A percentile compares a stretch with the other conserved stretches of the same genome.
Conservation (phyloP, 495 filamentous ascomycete genomes). For the Hypoxylon intermedium region DNA sequence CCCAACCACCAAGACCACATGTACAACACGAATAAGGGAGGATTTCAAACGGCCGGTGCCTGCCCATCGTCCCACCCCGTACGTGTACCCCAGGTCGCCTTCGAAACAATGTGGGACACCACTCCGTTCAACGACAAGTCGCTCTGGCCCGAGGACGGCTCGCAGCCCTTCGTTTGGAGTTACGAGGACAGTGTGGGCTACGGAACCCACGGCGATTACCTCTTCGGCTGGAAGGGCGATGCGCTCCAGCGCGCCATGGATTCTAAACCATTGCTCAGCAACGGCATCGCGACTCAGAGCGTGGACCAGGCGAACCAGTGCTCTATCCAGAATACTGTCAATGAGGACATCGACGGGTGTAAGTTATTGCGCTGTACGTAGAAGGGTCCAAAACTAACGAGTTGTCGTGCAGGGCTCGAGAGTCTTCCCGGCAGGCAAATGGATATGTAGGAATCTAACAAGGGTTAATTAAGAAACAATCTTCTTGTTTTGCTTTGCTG, state of each 20-base stretch:
- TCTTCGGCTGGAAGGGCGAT: conserved; percentile 53
- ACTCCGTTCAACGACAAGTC: conserved; percentile 47
- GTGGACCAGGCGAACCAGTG: conserved; percentile 47
- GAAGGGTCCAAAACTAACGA: conserved; percentile 12
- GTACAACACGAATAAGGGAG: conserved; percentile 42
- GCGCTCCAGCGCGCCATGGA: conserved; percentile 52
- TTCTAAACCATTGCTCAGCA: conserved; percentile 41
- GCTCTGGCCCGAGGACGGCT: conserved; percentile 47
- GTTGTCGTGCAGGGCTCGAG: conserved; percentile 9
- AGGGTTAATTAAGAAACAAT: background rate
- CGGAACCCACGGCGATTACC: conserved; percentile 52
- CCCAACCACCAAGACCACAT: conserved; percentile 56
- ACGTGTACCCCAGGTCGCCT: conserved; percentile 48
- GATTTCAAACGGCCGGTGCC: conserved; percentile 36
- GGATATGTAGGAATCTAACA: conserved; percentile 15
- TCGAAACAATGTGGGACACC: conserved; percentile 54
- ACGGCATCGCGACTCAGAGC: conserved; percentile 45
- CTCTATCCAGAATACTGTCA: conserved; percentile 46
- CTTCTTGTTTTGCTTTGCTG: too few relatives aligned
- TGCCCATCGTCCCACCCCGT: conserved; percentile 52
- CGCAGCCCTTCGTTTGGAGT: conserved; percentile 43
- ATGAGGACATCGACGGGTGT: conserved; percentile 51
- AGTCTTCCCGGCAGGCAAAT: conserved; percentile 24
- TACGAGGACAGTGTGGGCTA: conserved; percentile 46
- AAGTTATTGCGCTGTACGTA: conserved; percentile 28